A percentile compares a stretch with the other conserved stretches of the same genome.
These are phyloP conservation scores for Chrysoporthe puriensis DNA, from an alignment of 2,329 filamentous ascomycete genomes.

Conservation along the genomic window DNA sequence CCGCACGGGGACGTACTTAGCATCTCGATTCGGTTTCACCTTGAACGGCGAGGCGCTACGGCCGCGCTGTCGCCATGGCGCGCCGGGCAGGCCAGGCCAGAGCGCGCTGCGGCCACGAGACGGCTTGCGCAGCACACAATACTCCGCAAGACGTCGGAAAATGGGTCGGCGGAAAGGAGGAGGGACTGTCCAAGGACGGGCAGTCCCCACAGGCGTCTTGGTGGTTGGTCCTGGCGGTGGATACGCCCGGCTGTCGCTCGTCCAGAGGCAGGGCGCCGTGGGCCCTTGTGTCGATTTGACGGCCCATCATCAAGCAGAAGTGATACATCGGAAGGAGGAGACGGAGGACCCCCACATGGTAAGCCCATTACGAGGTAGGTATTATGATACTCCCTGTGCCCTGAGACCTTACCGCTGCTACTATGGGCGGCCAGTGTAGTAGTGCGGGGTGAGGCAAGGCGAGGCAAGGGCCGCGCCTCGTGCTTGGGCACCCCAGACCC, in stretches of 20 bases:
- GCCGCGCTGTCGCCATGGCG: neutral
- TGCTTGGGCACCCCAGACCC: neutral
- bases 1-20: conserved; percentile 8
- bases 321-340: neutral
- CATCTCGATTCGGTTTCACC: conserved; percentile 27
- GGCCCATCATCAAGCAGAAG: neutral
- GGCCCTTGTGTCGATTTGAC: neutral
- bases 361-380: neutral
- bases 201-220: neutral
- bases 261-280: neutral
- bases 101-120: neutral
- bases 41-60: conserved; percentile 3
- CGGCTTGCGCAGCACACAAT: neutral
- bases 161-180: neutral
- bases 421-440: neutral
- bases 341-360: neutral
- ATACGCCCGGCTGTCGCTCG: conserved; percentile 1
- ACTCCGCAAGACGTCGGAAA: neutral
- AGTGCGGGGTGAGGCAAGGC: neutral
- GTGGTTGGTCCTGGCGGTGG: neutral
- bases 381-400: no score
- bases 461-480: neutral
- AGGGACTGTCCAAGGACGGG: neutral
- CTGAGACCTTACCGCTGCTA: no score
- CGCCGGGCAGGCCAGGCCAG: neutral